Evolutionary conservation across 345 rosid genomes (phyloP).

Genomic region (Murraya koenigii): DNA sequence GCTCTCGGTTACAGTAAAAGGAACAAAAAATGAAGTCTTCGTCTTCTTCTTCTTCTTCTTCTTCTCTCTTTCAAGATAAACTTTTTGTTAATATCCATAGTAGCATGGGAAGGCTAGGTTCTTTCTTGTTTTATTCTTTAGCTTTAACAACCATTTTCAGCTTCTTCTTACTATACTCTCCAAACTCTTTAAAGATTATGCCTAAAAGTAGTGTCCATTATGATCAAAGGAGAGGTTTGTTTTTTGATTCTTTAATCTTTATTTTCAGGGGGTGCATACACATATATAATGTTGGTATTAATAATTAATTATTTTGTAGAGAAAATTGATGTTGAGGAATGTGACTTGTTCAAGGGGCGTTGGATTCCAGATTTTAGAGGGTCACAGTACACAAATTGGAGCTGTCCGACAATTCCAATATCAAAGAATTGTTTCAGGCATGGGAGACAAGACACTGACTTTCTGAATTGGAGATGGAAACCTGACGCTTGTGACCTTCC

Average conservation of each 20-base stretch:
- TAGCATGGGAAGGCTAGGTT: constrained; percentile 27
- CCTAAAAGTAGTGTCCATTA: constrained; percentile 2
- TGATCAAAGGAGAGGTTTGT: constrained; percentile 21
- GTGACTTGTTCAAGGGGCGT: constrained; percentile 67
- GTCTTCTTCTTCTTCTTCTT: constrained; percentile 23
- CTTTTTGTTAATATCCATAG: background rate
- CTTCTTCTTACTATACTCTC: constrained; percentile 51
- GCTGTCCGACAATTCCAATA: constrained; percentile 65
- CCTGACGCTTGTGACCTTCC: constrained; percentile 70
- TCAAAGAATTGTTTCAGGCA: constrained; percentile 77
- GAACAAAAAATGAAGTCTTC: constrained; percentile 22
- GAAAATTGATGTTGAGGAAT: constrained; percentile 21
- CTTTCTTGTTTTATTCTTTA: constrained; percentile 46
- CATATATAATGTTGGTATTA: too few relatives aligned
- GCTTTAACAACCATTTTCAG: constrained; percentile 48
- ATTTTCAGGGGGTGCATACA: too few relatives aligned
- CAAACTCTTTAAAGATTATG: constrained; percentile 38
- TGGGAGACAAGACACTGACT: constrained; percentile 67
- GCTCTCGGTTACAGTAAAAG: too few relatives aligned
- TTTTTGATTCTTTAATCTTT: too few relatives aligned
- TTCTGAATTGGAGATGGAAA: constrained; percentile 89
- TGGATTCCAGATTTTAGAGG: constrained; percentile 67
- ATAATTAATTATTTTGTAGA: background rate
- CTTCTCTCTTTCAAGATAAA: constrained; percentile 20
- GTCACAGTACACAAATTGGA: constrained; percentile 59